phyloP scores from a whole-genome alignment of 176 grass and related monocot species.

The Musa troglodytarum region DNA sequence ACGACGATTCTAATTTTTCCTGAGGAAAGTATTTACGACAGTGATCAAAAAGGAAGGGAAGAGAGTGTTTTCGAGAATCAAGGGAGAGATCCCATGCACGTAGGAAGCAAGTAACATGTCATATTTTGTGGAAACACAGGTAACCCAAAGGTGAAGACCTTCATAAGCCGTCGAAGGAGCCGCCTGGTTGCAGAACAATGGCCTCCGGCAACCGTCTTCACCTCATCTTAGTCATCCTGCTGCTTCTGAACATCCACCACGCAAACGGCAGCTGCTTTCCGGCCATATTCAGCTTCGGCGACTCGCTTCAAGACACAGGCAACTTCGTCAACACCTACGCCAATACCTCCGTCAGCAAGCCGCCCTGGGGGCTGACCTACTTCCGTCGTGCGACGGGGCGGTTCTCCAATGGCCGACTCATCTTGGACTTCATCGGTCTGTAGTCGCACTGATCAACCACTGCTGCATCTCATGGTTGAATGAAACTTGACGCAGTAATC shows the following conservation, averaged over 20 bases:
- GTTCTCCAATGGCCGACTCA: constrained; percentile 38
- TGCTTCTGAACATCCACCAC: constrained; percentile 1
- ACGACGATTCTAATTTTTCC: no score
- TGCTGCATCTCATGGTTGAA: not conserved
- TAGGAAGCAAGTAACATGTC: no score
- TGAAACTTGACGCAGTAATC: not conserved
- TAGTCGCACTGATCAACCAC: not conserved
- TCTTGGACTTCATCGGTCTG: constrained; percentile 55
- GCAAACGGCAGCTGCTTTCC: constrained; percentile 26
- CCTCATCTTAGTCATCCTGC: not conserved
- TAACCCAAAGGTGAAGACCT: no score
- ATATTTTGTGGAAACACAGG: no score
- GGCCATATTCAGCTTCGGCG: constrained; percentile 55
- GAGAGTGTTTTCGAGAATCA: no score
- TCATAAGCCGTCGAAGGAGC: no score
- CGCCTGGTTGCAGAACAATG: not conserved
- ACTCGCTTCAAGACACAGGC: constrained; percentile 62
- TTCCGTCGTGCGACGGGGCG: constrained; percentile 39
- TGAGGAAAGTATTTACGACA: no score
- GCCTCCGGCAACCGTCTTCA: not conserved
- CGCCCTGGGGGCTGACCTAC: constrained; percentile 58
- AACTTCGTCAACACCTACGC: constrained; percentile 26
- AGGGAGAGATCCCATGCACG: no score
- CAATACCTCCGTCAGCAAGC: not conserved
- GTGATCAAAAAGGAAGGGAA: no score